Evolutionary conservation across 371 early-diverging fungal species (phyloP).

Genomic region (Syncephalastrum monosporum): DNA sequence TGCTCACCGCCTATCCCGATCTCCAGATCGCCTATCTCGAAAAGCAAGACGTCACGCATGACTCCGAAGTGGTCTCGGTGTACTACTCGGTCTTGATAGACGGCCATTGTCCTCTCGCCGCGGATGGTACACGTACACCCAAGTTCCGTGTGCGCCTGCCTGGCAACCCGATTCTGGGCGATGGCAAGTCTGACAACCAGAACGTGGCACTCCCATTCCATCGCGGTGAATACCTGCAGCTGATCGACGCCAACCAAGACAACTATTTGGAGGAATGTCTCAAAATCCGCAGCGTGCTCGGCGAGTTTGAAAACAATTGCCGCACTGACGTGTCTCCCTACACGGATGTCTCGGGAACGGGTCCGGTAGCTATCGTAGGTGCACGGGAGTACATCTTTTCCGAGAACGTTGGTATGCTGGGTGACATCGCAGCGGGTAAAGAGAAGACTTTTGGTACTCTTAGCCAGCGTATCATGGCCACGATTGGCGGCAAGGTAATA

Average conservation of each 20-base stretch:
- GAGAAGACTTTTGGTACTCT: slow-evolving; percentile 90
- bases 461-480: slow-evolving; percentile 85
- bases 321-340: slow-evolving; percentile 60
- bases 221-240: slow-evolving; percentile 83
- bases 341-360: slow-evolving; percentile 44
- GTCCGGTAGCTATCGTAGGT: slow-evolving; percentile 92
- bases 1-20: slow-evolving; percentile 74
- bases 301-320: slow-evolving; percentile 81
- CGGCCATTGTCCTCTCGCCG: slow-evolving; percentile 62
- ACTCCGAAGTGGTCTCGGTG: slow-evolving; percentile 26
- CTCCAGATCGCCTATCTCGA: slow-evolving; percentile 85
- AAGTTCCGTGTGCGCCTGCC: slow-evolving; percentile 79
- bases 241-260: slow-evolving; percentile 93
- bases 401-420: slow-evolving; percentile 84
- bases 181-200: slow-evolving; percentile 92
- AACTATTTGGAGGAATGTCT: slow-evolving; percentile 88
- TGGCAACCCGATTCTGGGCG: slow-evolving; percentile 91
- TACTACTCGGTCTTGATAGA: slow-evolving; percentile 77
- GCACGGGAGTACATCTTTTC: slow-evolving; percentile 91
- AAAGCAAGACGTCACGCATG: slow-evolving; percentile 43
- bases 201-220: slow-evolving; percentile 81
- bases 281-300: slow-evolving; percentile 83
- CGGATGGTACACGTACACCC: slow-evolving; percentile 68
- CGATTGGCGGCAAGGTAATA: slow-evolving; percentile 71
- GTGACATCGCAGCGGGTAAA: slow-evolving; percentile 90